phyloP scores from a whole-genome alignment of 1,284 basidiomycete genomes.

The Vanrija pseudolonga region DNA sequence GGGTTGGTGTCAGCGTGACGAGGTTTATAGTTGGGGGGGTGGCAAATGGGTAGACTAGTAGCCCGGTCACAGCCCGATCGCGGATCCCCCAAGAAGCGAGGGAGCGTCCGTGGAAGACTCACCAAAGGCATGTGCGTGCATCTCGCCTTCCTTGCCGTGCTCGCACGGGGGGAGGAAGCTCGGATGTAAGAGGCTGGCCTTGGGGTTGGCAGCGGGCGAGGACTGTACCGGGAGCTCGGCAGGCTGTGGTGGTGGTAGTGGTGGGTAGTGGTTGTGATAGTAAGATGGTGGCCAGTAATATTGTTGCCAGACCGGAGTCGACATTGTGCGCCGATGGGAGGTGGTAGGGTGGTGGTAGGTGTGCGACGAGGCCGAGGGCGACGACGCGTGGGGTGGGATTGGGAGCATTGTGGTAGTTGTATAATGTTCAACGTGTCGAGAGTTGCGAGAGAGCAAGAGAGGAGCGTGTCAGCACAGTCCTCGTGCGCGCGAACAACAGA shows the following conservation, averaged over 20 bases:
- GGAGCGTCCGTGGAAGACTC: conserved; percentile 17
- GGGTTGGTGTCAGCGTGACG: neutral
- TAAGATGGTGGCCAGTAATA: neutral
- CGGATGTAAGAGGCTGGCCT: conserved; percentile 38
- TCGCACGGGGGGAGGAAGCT: conserved; percentile 43
- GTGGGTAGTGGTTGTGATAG: too few relatives aligned
- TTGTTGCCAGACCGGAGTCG: neutral
- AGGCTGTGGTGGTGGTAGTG: conserved; percentile 2
- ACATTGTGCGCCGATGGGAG: neutral
- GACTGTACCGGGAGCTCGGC: conserved; percentile 5
- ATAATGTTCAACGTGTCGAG: too few relatives aligned
- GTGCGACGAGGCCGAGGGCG: too few relatives aligned
- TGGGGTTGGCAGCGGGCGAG: conserved; percentile 7
- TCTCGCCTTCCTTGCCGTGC: conserved; percentile 37
- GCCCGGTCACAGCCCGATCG: neutral
- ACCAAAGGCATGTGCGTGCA: conserved; percentile 48
- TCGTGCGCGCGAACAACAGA: too few relatives aligned
- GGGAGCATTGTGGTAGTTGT: too few relatives aligned
- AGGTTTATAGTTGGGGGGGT: too few relatives aligned
- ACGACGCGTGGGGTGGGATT: neutral
- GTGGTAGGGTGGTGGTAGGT: too few relatives aligned
- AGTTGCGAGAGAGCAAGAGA: neutral
- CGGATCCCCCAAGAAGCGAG: neutral
- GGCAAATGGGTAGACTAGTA: neutral
- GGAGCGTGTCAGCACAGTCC: neutral